Evolutionary conservation across 768 basidiomycete genomes (phyloP).

Genomic region (Suillus luteus): DNA sequence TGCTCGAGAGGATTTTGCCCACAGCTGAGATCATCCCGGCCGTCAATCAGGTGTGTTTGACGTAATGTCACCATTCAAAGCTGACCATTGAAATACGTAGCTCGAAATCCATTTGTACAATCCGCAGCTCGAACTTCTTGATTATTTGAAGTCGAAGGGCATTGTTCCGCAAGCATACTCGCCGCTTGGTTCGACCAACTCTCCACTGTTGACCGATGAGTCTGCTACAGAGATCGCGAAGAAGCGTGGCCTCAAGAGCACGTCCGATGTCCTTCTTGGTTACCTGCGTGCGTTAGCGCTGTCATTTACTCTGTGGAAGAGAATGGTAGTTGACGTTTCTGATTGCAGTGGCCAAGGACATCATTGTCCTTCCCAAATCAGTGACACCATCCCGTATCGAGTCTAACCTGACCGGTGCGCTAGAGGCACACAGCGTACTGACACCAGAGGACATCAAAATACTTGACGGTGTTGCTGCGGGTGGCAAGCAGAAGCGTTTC

Average conservation of each 20-base stretch:
- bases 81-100: conserved; percentile 33
- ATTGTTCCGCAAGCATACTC: conserved; percentile 82
- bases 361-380: conserved; percentile 75
- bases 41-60: conserved; percentile 62
- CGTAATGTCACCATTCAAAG: background rate
- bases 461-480: conserved; percentile 57
- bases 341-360: conserved; percentile 57
- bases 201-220: conserved; percentile 67
- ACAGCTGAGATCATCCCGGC: conserved; percentile 68
- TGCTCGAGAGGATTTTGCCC: conserved; percentile 70
- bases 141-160: conserved; percentile 61
- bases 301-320: conserved; percentile 11
- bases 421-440: conserved; percentile 48
- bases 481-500: conserved; percentile 70
- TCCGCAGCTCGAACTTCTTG: conserved; percentile 67
- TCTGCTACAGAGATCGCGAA: conserved; percentile 58
- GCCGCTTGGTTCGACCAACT: conserved; percentile 70
- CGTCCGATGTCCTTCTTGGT: conserved; percentile 61
- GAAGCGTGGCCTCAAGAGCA: conserved; percentile 49
- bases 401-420: conserved; percentile 55
- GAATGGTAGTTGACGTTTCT: conserved; percentile 1
- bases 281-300: conserved; percentile 51
- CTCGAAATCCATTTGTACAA: conserved; percentile 76
- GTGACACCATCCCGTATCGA: conserved; percentile 71
- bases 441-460: conserved; percentile 51